Evolutionary conservation across 768 basidiomycete genomes (phyloP), one percentile per base, ranked within the genome.

Genomic region (Leccinum disarticulatum): DNA sequence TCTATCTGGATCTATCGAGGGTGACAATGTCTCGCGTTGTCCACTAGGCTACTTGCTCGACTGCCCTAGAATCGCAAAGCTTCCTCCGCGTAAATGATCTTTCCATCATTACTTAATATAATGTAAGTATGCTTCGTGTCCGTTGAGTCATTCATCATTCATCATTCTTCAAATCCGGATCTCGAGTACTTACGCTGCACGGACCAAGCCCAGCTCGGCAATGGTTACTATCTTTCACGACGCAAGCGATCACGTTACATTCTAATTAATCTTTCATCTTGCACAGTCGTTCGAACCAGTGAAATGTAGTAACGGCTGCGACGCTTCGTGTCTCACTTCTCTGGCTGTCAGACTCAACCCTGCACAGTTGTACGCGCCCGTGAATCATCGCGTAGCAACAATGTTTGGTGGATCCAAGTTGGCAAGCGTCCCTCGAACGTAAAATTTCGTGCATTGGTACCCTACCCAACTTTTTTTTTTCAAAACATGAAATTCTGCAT

Each of bases 381-480:
- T 49, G 50, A 52, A 22, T 52, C 60, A 49, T 64, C 58, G 38
- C 61, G 49, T 62, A 48, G 62, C 56, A 59, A 52, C 59, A 38
- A 9, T 43, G 41, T n/a, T 43, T 48, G 22, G 22, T 48, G 47
- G 47, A 48, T 48, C 25, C 22, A 6, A 22, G 6, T 48, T 43
- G n/a, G 41, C 3, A 43, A 19, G 47, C 38, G 2, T 53, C 41
- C 19, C 61, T 62, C 35, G 70, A 65, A 62, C 65, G 63, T 64
- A 69, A 66, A 19, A 19, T 65, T 55, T 63, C n/a, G 64, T 68
- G 58, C 14, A 59, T 66, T 50, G 49, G 47, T 48, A 14, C 14
- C 25, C 22, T 22, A 22, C 47, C 25, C 25, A 25, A 14, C 22
- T 22, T 48, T 27, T 14, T 27, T 19, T 46, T 48, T 48, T 4